Evolutionary conservation across 2,329 filamentous ascomycete genomes (phyloP).

Genomic region (Phyllosticta ampelicida): DNA sequence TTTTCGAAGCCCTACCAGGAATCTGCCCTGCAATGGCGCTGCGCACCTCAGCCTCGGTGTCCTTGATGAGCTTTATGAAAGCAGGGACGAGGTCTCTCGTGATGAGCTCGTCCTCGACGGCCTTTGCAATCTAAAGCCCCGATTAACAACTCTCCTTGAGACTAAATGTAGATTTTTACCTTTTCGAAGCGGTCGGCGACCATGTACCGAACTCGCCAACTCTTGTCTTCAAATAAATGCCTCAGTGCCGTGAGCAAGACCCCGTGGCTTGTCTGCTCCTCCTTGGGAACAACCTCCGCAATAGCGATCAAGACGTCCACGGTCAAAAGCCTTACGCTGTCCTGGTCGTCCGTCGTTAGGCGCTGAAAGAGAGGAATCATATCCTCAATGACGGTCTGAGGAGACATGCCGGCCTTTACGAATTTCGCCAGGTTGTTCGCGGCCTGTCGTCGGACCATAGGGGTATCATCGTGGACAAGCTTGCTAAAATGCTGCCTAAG

Average conservation of each 20-base stretch:
- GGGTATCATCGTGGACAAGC: slow-evolving; percentile 95
- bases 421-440: slow-evolving; percentile 96
- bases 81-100: slow-evolving; percentile 87
- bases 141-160: slow-evolving; percentile 15
- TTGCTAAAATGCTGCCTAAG: slow-evolving; percentile 85
- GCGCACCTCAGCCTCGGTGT: slow-evolving; percentile 93
- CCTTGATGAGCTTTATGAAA: slow-evolving; percentile 95
- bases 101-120: slow-evolving; percentile 93
- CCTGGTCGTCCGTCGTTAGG: slow-evolving; percentile 90
- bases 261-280: slow-evolving; percentile 93
- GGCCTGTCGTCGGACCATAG: slow-evolving; percentile 95
- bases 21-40: slow-evolving; percentile 97
- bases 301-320: slow-evolving; percentile 95
- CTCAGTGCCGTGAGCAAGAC: slow-evolving; percentile 83
- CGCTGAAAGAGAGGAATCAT: slow-evolving; percentile 99
- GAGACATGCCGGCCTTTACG: slow-evolving; percentile 81
- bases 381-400: slow-evolving; percentile 85
- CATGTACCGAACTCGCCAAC: slow-evolving; percentile 99
- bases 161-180: slow-evolving; percentile 40
- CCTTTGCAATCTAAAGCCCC: slow-evolving; percentile 75
- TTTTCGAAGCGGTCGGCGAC: slow-evolving; percentile 98
- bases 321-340: slow-evolving; percentile 89
- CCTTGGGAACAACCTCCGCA: slow-evolving; percentile 93
- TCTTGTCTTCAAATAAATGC: slow-evolving; percentile 96
- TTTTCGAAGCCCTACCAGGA: slow-evolving; percentile 45